phyloP scores from a whole-genome alignment of 164 flowering plant species.

The Saururus chinensis region DNA sequence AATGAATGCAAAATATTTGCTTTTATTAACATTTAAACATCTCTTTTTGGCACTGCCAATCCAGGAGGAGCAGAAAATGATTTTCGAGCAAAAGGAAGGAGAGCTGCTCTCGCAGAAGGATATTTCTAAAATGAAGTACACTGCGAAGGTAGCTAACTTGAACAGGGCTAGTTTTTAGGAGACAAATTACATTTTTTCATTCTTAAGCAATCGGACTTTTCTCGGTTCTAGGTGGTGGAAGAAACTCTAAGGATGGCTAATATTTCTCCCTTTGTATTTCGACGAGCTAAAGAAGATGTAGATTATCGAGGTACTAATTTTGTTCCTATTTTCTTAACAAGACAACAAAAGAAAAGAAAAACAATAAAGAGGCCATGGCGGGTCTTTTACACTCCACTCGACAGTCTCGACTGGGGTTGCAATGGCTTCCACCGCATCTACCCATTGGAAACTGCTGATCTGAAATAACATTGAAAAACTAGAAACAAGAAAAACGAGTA shows the following conservation, averaged over 20 bases:
- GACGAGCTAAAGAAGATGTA: conserved; percentile 24
- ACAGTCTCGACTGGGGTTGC: too few relatives aligned
- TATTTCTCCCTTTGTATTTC: conserved; percentile 24
- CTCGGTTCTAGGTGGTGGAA: conserved; percentile 33
- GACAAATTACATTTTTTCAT: background rate
- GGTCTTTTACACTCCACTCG: too few relatives aligned
- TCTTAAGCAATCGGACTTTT: background rate
- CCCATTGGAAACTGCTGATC: too few relatives aligned
- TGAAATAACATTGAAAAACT: background rate
- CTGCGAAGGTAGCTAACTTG: conserved; percentile 23
- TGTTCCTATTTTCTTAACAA: too few relatives aligned
- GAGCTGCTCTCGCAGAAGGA: conserved; percentile 35
- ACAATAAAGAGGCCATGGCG: too few relatives aligned
- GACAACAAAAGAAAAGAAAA: too few relatives aligned
- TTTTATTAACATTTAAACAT: background rate
- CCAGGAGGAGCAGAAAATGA: conserved; percentile 36
- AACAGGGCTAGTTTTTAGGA: background rate
- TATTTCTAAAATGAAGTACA: conserved; percentile 25
- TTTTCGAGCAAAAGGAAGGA: conserved; percentile 18
- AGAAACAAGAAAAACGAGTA: background rate
- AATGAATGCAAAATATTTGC: background rate
- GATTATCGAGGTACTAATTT: conserved; percentile 30
- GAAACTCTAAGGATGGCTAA: conserved; percentile 51
- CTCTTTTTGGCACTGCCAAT: background rate
- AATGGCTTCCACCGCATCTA: too few relatives aligned